phyloP scores from a whole-genome alignment of 805 yeast species.

The Komagataella populi region DNA sequence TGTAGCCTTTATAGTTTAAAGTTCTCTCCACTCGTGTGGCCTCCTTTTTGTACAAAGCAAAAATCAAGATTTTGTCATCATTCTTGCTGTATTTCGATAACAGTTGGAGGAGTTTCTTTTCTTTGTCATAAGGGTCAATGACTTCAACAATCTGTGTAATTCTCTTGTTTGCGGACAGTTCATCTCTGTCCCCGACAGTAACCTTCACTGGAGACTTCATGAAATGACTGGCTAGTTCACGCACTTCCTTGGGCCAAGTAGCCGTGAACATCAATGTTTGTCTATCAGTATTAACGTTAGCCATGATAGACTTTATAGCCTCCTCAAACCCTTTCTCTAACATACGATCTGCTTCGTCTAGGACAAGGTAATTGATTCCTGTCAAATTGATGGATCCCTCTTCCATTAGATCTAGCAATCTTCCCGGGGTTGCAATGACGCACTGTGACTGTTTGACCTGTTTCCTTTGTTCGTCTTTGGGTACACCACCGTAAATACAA shows the following conservation, averaged over 20 bases:
- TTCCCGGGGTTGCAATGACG: constrained; percentile 97
- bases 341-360: constrained; percentile 99
- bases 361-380: constrained; percentile 61
- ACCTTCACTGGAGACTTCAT: constrained; percentile 82
- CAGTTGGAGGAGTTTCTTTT: constrained; percentile 56
- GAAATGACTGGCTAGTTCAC: constrained; percentile 78
- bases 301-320: constrained; percentile 77
- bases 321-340: constrained; percentile 96
- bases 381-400: constrained; percentile 72
- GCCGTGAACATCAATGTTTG: constrained; percentile 98
- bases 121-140: constrained; percentile 70
- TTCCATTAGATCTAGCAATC: constrained; percentile 78
- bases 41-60: constrained; percentile 93
- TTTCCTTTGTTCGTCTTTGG: constrained; percentile 81
- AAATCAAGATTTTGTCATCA: constrained; percentile 76
- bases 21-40: constrained; percentile 82
- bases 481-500: constrained; percentile 95
- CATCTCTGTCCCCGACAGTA: constrained; percentile 89
- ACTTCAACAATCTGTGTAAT: constrained; percentile 92
- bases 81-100: constrained; percentile 60
- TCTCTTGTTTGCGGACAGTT: constrained; percentile 85
- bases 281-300: constrained; percentile 32
- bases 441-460: constrained; percentile 56
- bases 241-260: constrained; percentile 99
- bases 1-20: constrained; percentile 57